phyloP scores from a whole-genome alignment of 306 rosid species.

The Trifolium subterraneum region DNA sequence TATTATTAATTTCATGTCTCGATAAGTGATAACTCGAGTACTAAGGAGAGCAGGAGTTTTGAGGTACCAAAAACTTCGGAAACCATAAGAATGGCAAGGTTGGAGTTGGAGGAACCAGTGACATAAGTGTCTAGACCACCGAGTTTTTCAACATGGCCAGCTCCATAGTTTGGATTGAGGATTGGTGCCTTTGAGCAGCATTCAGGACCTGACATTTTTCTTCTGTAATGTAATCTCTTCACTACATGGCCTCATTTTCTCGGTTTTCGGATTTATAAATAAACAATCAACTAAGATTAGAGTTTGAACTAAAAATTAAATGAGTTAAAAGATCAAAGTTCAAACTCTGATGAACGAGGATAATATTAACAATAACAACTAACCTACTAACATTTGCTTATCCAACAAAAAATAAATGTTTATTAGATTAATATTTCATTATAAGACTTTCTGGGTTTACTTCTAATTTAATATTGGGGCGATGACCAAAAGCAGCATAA shows the following conservation, averaged over 20 bases:
- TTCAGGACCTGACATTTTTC: constrained; percentile 12
- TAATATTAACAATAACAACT: no score
- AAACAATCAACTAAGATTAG: background rate
- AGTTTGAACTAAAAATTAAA: no score
- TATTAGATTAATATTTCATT: background rate
- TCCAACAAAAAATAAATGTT: background rate
- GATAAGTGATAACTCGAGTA: background rate
- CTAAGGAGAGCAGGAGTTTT: constrained; percentile 1
- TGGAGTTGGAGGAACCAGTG: constrained; percentile 10
- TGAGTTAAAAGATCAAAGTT: no score
- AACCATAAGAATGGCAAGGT: constrained; percentile 28
- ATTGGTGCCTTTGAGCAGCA: constrained; percentile 40
- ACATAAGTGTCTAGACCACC: constrained; percentile 22
- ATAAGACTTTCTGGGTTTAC: background rate
- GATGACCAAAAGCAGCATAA: background rate
- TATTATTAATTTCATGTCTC: no score
- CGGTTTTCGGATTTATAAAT: background rate
- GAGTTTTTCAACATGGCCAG: constrained; percentile 22
- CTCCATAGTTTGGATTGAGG: constrained; percentile 20
- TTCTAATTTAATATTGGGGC: background rate
- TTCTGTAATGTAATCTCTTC: background rate
- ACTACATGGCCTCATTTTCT: background rate
- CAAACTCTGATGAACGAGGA: no score
- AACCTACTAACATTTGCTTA: no score
- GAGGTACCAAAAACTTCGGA: constrained; percentile 34